Evolutionary conservation across 371 early-diverging fungal genomes (phyloP), one percentile per base, ranked within the genome.

Genomic region (Haplosporangium sp.): DNA sequence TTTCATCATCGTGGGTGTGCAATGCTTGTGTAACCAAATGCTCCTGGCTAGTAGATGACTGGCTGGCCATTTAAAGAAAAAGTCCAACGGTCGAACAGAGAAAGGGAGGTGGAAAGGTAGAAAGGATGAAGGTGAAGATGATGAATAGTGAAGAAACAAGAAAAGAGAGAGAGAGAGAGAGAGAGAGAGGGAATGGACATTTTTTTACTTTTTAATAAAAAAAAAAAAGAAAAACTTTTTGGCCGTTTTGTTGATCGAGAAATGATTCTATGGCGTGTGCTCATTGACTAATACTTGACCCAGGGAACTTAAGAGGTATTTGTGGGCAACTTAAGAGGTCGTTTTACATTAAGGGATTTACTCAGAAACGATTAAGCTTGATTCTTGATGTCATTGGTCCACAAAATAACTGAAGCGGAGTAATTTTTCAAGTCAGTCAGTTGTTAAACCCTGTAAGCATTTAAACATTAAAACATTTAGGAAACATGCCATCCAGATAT

Each of bases 281-380:
- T 50, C 50, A n/a, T n/a, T 50, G 15, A 50, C n/a, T 52, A 44
- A 35, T 42, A 34, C 44, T 27, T 63, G 69, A 35, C 45, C 69
- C 56, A 62, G 45, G 63, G 56, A 69, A 69, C 69, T 69, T 69
- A 69, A 67, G 67, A 67, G 67, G 67, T 67, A 11, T 8, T 56
- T 56, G 57, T 58, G 58, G 38, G 58, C 37, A 69, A 69, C 69
- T 69, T 69, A 69, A 67, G 67, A 67, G 67, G 67, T 67, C 8
- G 27, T 56, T 17, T 34, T 3, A 20, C 34, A 37, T 38, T 15
- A 47, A 47, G 13, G 4, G 47, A 47, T 48, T 48, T 58, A 38
- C 39, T 20, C 35, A 69, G 69, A 69, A 62, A 69, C 69, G 17
- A 62, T 39, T 69, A 69, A 53, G 19, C 35, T 69, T 61, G 40